Percentiles rank a stretch among this genome's conserved stretches.
Conservation (phyloP, 2,329 filamentous ascomycete species). For the Pseudocercospora macadamiae region DNA sequence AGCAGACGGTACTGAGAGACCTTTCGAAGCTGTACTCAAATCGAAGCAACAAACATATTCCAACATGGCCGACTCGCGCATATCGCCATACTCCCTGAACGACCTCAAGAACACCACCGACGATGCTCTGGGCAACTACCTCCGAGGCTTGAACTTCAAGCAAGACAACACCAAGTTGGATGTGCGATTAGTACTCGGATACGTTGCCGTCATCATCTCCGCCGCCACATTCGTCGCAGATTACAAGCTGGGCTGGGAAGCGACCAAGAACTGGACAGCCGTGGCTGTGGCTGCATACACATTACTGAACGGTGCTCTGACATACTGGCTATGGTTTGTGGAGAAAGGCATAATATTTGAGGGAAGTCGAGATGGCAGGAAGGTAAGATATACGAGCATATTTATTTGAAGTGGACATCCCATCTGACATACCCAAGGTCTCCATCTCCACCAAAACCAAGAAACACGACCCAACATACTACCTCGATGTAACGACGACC, state of each 20-base stretch:
- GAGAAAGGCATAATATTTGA: constrained; percentile 83
- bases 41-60: not conserved
- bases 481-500: constrained; percentile 63
- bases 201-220: constrained; percentile 76
- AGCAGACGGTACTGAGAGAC: not conserved
- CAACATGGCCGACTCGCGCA: constrained; percentile 38
- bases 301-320: constrained; percentile 74
- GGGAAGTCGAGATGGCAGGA: constrained; percentile 69
- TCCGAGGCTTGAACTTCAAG: constrained; percentile 81
- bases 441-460: constrained; percentile 71
- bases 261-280: constrained; percentile 78
- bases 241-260: constrained; percentile 87
- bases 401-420: not conserved
- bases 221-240: constrained; percentile 87
- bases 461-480: constrained; percentile 82
- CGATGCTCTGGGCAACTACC: constrained; percentile 90
- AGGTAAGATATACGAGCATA: constrained; percentile 50
- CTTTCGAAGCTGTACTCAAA: not conserved
- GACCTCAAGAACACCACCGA: constrained; percentile 97
- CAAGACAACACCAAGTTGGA: constrained; percentile 82
- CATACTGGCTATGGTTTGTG: constrained; percentile 80
- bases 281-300: constrained; percentile 80
- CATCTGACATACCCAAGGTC: constrained; percentile 56
- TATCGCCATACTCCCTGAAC: constrained; percentile 49
- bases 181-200: constrained; percentile 81